Percentiles rank a stretch among this genome's conserved stretches.
Conservation (phyloP, 148 eudicot genomes). For the Beta vulgaris region DNA sequence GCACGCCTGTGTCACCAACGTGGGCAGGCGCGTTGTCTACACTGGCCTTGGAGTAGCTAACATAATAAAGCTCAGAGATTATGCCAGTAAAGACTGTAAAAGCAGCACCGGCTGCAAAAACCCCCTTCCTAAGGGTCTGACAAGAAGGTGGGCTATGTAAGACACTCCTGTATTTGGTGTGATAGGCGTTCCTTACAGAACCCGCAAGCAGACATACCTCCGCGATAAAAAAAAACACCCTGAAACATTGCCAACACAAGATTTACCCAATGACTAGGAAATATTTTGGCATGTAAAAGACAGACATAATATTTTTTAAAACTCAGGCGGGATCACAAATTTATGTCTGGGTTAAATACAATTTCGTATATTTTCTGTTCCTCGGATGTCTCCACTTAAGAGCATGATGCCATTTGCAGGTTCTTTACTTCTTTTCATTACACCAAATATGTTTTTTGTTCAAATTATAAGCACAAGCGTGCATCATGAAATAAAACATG, state of each 20-base stretch:
- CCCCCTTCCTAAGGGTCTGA: slow-evolving; percentile 68
- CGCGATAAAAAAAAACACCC: slow-evolving; percentile 82
- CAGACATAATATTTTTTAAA: too few species aligned
- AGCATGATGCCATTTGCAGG: too few species aligned
- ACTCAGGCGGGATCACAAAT: too few species aligned
- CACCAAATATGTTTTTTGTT: too few species aligned
- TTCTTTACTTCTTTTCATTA: too few species aligned
- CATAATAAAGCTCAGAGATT: slow-evolving; percentile 70
- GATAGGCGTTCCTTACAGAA: slow-evolving; percentile 69
- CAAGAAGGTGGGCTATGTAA: slow-evolving; percentile 47
- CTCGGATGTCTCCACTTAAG: too few species aligned
- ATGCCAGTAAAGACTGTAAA: slow-evolving; percentile 72
- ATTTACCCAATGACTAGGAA: not conserved
- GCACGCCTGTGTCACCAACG: slow-evolving; percentile 50
- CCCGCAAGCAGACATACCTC: slow-evolving; percentile 87
- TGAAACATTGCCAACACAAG: slow-evolving; percentile 26
- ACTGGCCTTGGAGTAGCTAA: slow-evolving; percentile 59
- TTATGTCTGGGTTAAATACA: too few species aligned
- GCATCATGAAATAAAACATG: too few species aligned
- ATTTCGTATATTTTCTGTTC: too few species aligned
- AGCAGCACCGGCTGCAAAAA: slow-evolving; percentile 86
- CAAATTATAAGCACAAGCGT: too few species aligned
- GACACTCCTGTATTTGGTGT: slow-evolving; percentile 55
- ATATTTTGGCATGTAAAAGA: not conserved
- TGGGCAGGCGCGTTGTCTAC: slow-evolving; percentile 29